Conservation (phyloP, 2,329 filamentous ascomycete genomes). For the Alternaria dauci region DNA sequence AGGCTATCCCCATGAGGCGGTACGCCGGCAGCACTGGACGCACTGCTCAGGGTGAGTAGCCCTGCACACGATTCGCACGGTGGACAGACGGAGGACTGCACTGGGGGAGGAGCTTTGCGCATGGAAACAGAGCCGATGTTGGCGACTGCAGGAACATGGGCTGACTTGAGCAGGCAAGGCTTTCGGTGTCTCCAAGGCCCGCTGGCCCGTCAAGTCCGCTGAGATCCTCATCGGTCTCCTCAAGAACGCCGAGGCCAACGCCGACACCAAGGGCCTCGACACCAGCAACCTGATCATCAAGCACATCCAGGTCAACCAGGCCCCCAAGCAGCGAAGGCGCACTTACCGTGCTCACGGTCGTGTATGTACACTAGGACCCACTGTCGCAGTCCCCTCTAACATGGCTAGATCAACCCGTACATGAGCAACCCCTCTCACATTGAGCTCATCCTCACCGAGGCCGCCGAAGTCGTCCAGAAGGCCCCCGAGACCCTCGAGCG, state of each 20-base stretch:
- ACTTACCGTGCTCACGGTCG: conserved; percentile 99
- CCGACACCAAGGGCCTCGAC: conserved; percentile 65
- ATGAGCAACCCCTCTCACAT: conserved; percentile 99
- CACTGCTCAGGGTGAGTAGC: conserved; percentile 91
- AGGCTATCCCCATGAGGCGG: conserved; percentile 98
- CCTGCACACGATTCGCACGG: conserved; percentile 10
- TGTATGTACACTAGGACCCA: conserved; percentile 71
- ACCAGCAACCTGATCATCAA: conserved; percentile 97
- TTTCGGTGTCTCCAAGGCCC: conserved; percentile 96
- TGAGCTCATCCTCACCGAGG: conserved; percentile 99
- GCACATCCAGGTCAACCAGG: conserved; percentile 99
- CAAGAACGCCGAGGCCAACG: conserved; percentile 57
- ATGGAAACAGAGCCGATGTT: conserved; percentile 3
- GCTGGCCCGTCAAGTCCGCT: conserved; percentile 99
- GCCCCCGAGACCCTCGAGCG: conserved; percentile 72
- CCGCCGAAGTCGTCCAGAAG: conserved; percentile 95
- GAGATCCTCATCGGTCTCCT: conserved; percentile 97
- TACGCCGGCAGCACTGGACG: conserved; percentile 96
- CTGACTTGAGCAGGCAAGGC: conserved; percentile 79
- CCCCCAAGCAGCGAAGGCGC: conserved; percentile 97
- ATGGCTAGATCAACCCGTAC: conserved; percentile 94
- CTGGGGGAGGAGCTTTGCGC: neutral
- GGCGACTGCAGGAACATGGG: conserved; percentile 14
- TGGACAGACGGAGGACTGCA: conserved; percentile 1
- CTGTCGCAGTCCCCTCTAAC: conserved; percentile 17